phyloP scores from a whole-genome alignment of 306 rosid genomes.

The Crotalaria pallida region DNA sequence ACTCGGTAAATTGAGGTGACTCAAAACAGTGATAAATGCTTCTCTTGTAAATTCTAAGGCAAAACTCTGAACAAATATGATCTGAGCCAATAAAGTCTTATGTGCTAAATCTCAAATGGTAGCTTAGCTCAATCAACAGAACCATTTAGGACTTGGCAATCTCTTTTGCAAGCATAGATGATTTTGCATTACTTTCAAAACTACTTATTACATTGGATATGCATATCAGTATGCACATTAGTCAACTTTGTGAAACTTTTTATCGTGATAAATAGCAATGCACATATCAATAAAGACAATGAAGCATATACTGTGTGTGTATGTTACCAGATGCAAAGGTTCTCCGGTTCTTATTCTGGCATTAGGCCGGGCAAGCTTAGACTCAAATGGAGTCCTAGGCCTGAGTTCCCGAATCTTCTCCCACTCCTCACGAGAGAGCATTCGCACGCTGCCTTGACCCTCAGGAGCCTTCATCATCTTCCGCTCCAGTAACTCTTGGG shows the following conservation, averaged over 20 bases:
- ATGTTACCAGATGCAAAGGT: slow-evolving; percentile 37
- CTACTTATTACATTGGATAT: not conserved
- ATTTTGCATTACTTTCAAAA: not conserved
- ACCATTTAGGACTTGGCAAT: not conserved
- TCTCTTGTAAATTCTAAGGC: not conserved
- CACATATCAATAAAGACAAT: not conserved
- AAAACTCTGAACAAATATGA: not conserved
- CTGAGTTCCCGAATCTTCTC: slow-evolving; percentile 32
- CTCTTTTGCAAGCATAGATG: not conserved
- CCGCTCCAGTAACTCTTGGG: slow-evolving; percentile 41
- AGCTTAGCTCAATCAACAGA: not conserved
- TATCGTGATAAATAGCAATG: not conserved
- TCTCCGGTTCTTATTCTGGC: slow-evolving; percentile 37
- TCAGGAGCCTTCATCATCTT: slow-evolving; percentile 34
- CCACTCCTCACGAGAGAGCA: slow-evolving; percentile 40
- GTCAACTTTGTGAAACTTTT: not conserved
- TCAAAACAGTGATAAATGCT: not conserved
- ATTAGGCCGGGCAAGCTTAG: slow-evolving; percentile 34
- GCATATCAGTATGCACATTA: not conserved
- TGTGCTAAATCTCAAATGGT: not conserved
- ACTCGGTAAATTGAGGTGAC: not conserved
- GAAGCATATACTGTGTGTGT: not conserved
- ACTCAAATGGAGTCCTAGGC: slow-evolving; percentile 41
- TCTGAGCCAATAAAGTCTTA: not conserved
- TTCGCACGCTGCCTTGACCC: slow-evolving; percentile 31